Percentiles rank a stretch among this genome's conserved stretches.
Evolutionary conservation across 2,329 filamentous ascomycete genomes (phyloP).

Genomic region (Clarireedia sp.): DNA sequence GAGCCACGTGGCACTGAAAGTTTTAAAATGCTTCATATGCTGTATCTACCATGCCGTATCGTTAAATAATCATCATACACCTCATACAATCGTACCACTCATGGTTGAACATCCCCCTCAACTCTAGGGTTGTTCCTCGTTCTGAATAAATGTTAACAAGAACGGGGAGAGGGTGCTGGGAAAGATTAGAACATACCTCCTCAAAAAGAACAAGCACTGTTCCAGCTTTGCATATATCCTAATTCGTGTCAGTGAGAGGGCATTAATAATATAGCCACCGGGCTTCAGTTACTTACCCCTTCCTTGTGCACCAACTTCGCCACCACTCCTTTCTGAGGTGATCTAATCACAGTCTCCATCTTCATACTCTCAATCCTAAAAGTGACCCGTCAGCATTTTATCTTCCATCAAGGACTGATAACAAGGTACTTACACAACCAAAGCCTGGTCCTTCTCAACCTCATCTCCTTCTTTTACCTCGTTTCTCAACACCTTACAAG

Average conservation of each 20-base stretch:
- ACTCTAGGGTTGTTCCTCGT: neutral
- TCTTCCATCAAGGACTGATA: too few species aligned
- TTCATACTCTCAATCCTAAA: constrained; percentile 76
- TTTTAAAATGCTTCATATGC: too few species aligned
- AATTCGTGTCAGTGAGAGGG: neutral
- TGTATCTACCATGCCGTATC: constrained; percentile 35
- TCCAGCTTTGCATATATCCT: constrained; percentile 74
- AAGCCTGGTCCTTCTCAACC: constrained; percentile 76
- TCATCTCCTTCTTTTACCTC: constrained; percentile 74
- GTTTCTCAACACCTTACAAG: constrained; percentile 88
- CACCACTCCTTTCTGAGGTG: constrained; percentile 63
- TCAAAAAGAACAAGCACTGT: constrained; percentile 69
- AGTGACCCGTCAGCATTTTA: constrained; percentile 21
- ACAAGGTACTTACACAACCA: constrained; percentile 63
- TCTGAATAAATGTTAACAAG: neutral
- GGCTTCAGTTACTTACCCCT: constrained; percentile 49
- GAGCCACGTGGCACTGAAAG: too few species aligned
- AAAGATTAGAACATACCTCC: constrained; percentile 27
- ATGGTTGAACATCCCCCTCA: neutral
- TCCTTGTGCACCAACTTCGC: constrained; percentile 67
- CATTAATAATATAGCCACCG: constrained; percentile 5
- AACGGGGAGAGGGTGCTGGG: too few species aligned
- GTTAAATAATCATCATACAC: neutral
- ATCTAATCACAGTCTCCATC: constrained; percentile 79
- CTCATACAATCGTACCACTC: neutral